Conservation (phyloP, 176 grass and related monocot genomes). For the Carex pumila region DNA sequence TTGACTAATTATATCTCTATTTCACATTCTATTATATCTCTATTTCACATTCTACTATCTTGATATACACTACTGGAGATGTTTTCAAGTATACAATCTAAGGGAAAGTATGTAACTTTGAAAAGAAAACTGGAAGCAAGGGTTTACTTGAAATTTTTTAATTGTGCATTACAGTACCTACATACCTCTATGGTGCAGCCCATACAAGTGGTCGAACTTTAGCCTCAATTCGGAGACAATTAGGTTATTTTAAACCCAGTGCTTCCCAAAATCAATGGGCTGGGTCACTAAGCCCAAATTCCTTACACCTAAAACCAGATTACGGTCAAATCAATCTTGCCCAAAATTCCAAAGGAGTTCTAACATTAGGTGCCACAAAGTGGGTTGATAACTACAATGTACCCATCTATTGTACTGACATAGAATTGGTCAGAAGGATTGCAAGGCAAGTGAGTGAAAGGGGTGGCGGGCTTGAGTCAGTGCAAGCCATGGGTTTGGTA, state of each 20-base stretch:
- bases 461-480: slow-evolving; percentile 43
- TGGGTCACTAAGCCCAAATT: slow-evolving; percentile 37
- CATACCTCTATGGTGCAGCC: slow-evolving; percentile 62
- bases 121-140: background rate
- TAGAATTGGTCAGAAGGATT: slow-evolving; percentile 40
- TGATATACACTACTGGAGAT: background rate
- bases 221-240: slow-evolving; percentile 38
- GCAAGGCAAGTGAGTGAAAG: slow-evolving; percentile 41
- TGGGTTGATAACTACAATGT: slow-evolving; percentile 50
- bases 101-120: background rate
- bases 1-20: background rate
- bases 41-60: background rate
- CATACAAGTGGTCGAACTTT: slow-evolving; percentile 32
- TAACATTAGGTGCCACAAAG: slow-evolving; percentile 36
- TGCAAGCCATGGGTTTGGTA: slow-evolving; percentile 55
- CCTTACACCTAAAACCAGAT: slow-evolving; percentile 43
- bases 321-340: slow-evolving; percentile 28
- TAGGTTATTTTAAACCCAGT: slow-evolving; percentile 56
- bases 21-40: no score
- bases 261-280: slow-evolving; percentile 37
- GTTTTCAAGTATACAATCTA: background rate
- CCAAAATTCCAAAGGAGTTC: slow-evolving; percentile 32
- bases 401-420: slow-evolving; percentile 35
- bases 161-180: slow-evolving; percentile 47
- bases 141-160: background rate